phyloP scores from a whole-genome alignment of 306 rosid genomes.

The Trifolium pratense region DNA sequence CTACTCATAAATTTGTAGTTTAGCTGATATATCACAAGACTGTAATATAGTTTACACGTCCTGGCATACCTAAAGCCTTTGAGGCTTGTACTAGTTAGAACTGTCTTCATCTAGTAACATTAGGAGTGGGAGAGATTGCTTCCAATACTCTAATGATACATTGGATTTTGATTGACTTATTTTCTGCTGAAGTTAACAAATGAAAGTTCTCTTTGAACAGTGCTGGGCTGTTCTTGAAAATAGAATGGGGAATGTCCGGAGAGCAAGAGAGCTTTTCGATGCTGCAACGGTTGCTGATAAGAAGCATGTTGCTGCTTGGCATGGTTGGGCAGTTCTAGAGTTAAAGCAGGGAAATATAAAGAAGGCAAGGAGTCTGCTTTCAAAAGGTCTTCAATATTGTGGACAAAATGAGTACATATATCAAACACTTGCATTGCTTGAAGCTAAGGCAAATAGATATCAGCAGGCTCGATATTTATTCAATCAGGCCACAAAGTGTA shows the following conservation, averaged over 20 bases:
- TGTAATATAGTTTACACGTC: neutral
- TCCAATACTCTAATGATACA: slow-evolving; percentile 11
- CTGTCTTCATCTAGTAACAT: slow-evolving; percentile 30
- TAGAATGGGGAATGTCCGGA: slow-evolving; percentile 77
- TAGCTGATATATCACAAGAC: neutral
- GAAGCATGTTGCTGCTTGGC: slow-evolving; percentile 98
- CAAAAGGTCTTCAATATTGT: slow-evolving; percentile 76
- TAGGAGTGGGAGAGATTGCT: slow-evolving; percentile 22
- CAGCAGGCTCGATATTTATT: slow-evolving; percentile 89
- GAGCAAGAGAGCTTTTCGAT: slow-evolving; percentile 84
- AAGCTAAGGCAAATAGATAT: slow-evolving; percentile 76
- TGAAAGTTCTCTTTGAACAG: slow-evolving; percentile 49
- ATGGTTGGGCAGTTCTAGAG: slow-evolving; percentile 98
- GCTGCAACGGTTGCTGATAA: slow-evolving; percentile 95
- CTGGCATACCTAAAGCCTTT: slow-evolving; percentile 17
- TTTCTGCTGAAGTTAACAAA: slow-evolving; percentile 39
- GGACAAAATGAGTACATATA: slow-evolving; percentile 91
- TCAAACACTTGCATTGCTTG: slow-evolving; percentile 90
- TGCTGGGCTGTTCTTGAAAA: slow-evolving; percentile 97
- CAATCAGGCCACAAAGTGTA: slow-evolving; percentile 86
- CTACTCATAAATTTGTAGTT: neutral
- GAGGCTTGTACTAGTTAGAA: slow-evolving; percentile 26
- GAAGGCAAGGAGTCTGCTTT: slow-evolving; percentile 84
- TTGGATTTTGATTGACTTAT: slow-evolving; percentile 13
- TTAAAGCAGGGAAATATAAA: slow-evolving; percentile 81